phyloP scores from a whole-genome alignment of 176 grass and related monocot genomes.

The Microstegium vimineum region DNA sequence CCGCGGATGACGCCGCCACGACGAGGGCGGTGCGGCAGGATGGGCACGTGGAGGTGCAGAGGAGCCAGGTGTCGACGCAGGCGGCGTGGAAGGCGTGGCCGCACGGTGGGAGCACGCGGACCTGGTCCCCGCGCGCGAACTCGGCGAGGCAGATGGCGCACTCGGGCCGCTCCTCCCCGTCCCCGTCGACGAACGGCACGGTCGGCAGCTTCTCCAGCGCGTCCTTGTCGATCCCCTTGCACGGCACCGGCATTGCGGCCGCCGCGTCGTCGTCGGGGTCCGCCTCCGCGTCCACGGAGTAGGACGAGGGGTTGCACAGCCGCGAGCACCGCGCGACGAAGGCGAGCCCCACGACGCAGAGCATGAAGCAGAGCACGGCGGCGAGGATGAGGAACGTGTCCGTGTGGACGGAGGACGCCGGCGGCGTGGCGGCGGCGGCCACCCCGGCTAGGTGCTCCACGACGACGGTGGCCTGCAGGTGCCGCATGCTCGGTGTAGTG shows the following conservation, averaged over 20 bases:
- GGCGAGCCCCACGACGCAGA: constrained; percentile 73
- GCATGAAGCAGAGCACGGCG: constrained; percentile 55
- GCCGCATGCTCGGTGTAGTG: neutral
- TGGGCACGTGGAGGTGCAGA: constrained; percentile 75
- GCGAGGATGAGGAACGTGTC: constrained; percentile 67
- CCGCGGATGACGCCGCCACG: neutral
- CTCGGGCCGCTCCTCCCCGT: constrained; percentile 29
- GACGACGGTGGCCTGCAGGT: neutral
- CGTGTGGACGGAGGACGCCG: constrained; percentile 27
- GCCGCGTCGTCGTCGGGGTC: neutral
- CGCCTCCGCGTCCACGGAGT: constrained; percentile 20
- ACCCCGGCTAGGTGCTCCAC: constrained; percentile 14
- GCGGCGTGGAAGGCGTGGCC: constrained; percentile 70
- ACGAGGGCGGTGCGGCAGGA: constrained; percentile 73
- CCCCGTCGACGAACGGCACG: constrained; percentile 16
- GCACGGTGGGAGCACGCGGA: constrained; percentile 77
- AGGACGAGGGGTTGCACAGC: constrained; percentile 40
- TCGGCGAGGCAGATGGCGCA: constrained; percentile 80
- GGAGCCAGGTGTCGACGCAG: constrained; percentile 84
- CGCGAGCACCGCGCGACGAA: constrained; percentile 55
- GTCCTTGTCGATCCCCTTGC: constrained; percentile 53
- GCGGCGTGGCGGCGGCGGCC: neutral
- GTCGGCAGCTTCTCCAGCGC: constrained; percentile 52
- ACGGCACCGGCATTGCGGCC: neutral
- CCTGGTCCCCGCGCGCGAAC: constrained; percentile 64